Evolutionary conservation across 31 red algal species (phyloP), one percentile per base, ranked within the genome.

Genomic region (Endocladia muricata): DNA sequence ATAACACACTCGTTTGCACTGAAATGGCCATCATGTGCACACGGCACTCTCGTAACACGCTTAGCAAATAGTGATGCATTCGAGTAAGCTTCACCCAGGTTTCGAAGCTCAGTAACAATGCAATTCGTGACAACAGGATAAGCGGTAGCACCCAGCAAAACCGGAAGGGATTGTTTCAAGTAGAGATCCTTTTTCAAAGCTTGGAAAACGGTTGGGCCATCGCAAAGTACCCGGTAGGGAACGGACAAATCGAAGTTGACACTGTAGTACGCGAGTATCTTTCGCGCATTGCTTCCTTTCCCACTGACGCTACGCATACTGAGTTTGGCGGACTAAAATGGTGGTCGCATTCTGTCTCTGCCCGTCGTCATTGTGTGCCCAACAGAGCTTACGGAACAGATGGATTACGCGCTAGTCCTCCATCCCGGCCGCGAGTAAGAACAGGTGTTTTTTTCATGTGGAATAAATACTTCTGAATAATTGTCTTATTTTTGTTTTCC

Each of bases 191-290:
- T 72, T 34, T 39, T 22, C 2, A 90, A 49, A 19, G 81, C 37
- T 28, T 77, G 37, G 35, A 47, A 52, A 43, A 90, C 68, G 9
- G 78, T 79, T 9, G 73, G 57, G 22, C 86, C 86, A 40, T 96
- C 93, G 29, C 66, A 73, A 36, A 96, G 26, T n/a, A 96, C 86
- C 34, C 61, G 44, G 76, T 80, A 96, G 0, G 93, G 93, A 29
- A 74, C 47, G 35, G 28, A 1, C 22, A 82, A 55, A 13, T 55
- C 74, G 55, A 82, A 96, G 61, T 90, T 78, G 61, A 85, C 68
- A 40, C 93, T 80, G 69, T 90, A 90, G 54, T 81, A 90, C 19
- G 82, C 26, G 7, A 96, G 66, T 13, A 83, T 38, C 73, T 94
- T 94, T 9, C 78, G 61, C 23, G 73, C 40, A 52, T 56, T 48